phyloP scores from a whole-genome alignment of 345 rosid species.

The Linum usitatissimum region DNA sequence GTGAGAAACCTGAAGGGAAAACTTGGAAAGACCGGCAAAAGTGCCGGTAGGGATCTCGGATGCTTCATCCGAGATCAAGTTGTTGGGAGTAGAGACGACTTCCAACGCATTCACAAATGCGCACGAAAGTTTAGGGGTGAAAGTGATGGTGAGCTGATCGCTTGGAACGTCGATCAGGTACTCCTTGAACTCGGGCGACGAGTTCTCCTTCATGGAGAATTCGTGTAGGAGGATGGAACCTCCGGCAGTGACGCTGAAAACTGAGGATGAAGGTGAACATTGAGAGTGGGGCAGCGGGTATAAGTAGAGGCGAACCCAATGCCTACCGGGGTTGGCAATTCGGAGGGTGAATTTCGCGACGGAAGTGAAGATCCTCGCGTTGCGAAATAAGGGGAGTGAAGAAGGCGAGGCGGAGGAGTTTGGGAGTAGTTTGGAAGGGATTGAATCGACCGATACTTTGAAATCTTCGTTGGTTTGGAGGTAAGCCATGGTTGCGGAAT shows the following conservation, averaged over 20 bases:
- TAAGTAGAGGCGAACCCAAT: slow-evolving; percentile 79
- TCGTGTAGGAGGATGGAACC: slow-evolving; percentile 56
- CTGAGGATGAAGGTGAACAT: slow-evolving; percentile 34
- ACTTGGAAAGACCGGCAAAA: slow-evolving; percentile 36
- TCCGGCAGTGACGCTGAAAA: slow-evolving; percentile 47
- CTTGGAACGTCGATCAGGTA: slow-evolving; percentile 37
- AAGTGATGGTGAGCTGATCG: slow-evolving; percentile 38
- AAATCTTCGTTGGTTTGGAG: slow-evolving; percentile 47
- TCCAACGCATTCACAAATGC: slow-evolving; percentile 73
- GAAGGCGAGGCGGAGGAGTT: slow-evolving; percentile 14
- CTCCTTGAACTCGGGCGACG: slow-evolving; percentile 46
- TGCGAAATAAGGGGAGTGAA: slow-evolving; percentile 28
- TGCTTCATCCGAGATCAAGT: slow-evolving; percentile 45
- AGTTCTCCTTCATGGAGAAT: slow-evolving; percentile 29
- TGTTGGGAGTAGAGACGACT: slow-evolving; percentile 51
- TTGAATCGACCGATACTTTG: slow-evolving; percentile 32
- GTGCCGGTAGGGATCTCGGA: slow-evolving; percentile 31
- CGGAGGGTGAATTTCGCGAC: slow-evolving; percentile 37
- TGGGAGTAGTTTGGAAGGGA: slow-evolving; percentile 13
- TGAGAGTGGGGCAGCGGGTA: slow-evolving; percentile 52
- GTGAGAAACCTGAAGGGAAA: slow-evolving; percentile 41
- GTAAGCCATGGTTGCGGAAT: slow-evolving; percentile 31
- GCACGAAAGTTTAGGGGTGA: slow-evolving; percentile 40
- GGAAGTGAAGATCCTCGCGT: slow-evolving; percentile 39
- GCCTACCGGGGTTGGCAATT: slow-evolving; percentile 44